These are phyloP conservation scores for Talaromyces sp. DNA, from an alignment of 2,329 filamentous ascomycete species.

Conservation along the genomic window DNA sequence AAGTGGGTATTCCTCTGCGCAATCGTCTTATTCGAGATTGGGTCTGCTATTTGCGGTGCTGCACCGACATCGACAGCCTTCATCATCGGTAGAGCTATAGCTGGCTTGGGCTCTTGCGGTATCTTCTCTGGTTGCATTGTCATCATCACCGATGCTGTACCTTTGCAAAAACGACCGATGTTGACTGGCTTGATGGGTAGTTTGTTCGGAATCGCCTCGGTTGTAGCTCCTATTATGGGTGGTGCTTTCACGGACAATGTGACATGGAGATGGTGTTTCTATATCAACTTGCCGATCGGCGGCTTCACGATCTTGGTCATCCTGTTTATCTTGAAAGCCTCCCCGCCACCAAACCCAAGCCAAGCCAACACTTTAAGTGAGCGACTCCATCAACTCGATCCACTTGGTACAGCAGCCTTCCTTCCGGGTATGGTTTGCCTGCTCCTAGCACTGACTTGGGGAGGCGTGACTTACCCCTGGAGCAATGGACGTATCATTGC, in stretches of 20 bases:
- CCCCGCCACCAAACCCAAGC: conserved; percentile 26
- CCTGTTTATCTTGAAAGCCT: conserved; percentile 26
- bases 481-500: conserved; percentile 42
- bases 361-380: conserved; percentile 17
- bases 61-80: conserved; percentile 27
- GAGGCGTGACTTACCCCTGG: conserved; percentile 44
- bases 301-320: conserved; percentile 30
- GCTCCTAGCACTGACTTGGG: conserved; percentile 47
- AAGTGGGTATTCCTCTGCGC: conserved; percentile 41
- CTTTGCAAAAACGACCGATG: conserved; percentile 23
- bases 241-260: conserved; percentile 24
- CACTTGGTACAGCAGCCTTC: conserved; percentile 43
- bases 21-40: conserved; percentile 42
- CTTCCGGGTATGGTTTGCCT: conserved; percentile 43
- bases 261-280: conserved; percentile 43
- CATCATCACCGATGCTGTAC: conserved; percentile 23
- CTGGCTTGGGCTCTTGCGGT: conserved; percentile 27
- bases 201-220: conserved; percentile 18
- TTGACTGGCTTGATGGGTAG: conserved; percentile 24
- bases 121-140: conserved; percentile 22
- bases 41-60: conserved; percentile 40
- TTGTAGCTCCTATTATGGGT: conserved; percentile 17
- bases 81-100: conserved; percentile 32
- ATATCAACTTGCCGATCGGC: conserved; percentile 37
- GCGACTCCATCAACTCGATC: conserved; percentile 34